phyloP scores from a whole-genome alignment of 2,329 filamentous ascomycete species.

The Xylariales sp. region DNA sequence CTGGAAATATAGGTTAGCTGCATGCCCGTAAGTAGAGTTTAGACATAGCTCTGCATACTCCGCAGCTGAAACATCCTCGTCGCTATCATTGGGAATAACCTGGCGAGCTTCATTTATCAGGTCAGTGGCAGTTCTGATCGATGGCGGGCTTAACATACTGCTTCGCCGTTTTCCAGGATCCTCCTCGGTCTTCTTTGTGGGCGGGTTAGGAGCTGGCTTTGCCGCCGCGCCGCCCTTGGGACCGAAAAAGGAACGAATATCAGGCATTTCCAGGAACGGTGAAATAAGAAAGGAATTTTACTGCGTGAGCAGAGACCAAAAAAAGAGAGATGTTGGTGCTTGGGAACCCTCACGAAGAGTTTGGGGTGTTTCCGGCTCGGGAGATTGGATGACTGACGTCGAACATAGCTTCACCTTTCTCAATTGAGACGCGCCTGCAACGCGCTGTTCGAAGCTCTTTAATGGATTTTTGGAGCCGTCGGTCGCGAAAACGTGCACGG shows the following conservation, averaged over 20 bases:
- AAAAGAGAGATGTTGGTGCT: too few species aligned
- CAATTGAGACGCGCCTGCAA: conserved; percentile 5
- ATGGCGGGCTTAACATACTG: conserved; percentile 29
- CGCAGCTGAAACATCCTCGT: conserved; percentile 63
- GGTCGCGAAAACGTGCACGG: neutral
- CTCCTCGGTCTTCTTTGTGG: conserved; percentile 40
- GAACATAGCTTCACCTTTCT: neutral
- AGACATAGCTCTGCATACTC: too few species aligned
- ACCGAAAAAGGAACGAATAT: conserved; percentile 89
- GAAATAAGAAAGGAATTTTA: too few species aligned
- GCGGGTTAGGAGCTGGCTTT: conserved; percentile 34
- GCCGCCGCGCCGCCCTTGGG: conserved; percentile 62
- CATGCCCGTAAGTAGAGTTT: too few species aligned
- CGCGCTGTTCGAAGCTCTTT: conserved; percentile 3
- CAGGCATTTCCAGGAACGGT: conserved; percentile 60
- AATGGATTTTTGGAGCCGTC: neutral
- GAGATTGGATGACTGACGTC: neutral
- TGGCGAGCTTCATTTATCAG: conserved; percentile 50
- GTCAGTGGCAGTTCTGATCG: conserved; percentile 2
- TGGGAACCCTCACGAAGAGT: neutral
- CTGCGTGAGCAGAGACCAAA: too few species aligned
- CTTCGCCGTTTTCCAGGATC: conserved; percentile 38
- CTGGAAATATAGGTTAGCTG: too few species aligned
- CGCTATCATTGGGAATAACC: conserved; percentile 77
- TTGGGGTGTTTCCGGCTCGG: neutral